Evolutionary conservation across 2,329 filamentous ascomycete species (phyloP), one percentile per base, ranked within the genome.

Genomic region (Didymella lethalis): DNA sequence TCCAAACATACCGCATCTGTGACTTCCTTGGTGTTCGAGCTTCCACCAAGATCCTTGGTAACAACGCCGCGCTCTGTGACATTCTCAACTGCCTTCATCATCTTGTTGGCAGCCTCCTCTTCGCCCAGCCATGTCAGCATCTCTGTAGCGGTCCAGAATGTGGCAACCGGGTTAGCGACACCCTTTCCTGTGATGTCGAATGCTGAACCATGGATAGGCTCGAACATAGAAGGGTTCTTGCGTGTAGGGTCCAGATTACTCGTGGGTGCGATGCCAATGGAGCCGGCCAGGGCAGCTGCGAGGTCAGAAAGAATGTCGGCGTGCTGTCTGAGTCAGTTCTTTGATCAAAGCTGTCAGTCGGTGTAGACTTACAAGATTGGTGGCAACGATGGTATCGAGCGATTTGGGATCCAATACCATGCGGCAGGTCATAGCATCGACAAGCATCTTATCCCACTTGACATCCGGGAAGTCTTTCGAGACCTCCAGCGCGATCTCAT

Each of bases 241-340:
- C 85, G 78, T 0, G 84, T 86, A 1, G 88, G 88, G 64, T 91
- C 88, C 1, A 91, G 78, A 4, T 48, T 59, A 31, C 60, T 51
- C 50, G 88, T 90, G 3, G 89, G 88, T 3, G 89, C 89, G 57
- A 92, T 90, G 8, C 89, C 88, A 60, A 91, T 91, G 2, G 85
- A 88, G 0, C 89, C 89, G 2, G 88, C 88, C 7, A 91, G 78
- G 0, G 88, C 87, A 14, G 89, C 88, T 6, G 88, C 89, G 20
- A 91, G 79, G 67, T 91, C 89, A 0, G 88, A 90, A 4, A 91
- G 82, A 48, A 91, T 90, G 64, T 91, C 88, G 3, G 87, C 88
- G 45, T 78, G 75, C 67, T 76, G 45, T 3, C n/a, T 3, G 6
- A 28, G 48, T 65, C 6, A 63, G 54, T 23, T 4, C 41, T 25